A percentile compares a stretch with the other conserved stretches of the same genome.
phyloP scores from a whole-genome alignment of 192 early-diverging fungal species.

The Dispira parvispora region DNA sequence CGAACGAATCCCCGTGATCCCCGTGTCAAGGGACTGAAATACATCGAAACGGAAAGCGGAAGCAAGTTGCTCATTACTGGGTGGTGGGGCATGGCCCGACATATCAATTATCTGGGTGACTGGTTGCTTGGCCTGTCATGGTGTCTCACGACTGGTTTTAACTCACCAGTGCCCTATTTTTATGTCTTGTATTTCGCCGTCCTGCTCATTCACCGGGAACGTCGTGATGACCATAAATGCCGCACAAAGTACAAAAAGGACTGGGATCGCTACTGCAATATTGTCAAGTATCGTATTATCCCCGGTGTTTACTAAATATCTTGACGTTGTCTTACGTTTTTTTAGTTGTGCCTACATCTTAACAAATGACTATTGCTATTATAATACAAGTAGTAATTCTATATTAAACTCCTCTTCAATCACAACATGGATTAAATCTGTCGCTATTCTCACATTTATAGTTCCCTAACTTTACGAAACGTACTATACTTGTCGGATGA shows the following conservation, averaged over 20 bases:
- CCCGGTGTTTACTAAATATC: slow-evolving; percentile 43
- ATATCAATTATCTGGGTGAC: slow-evolving; percentile 93
- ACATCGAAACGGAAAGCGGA: slow-evolving; percentile 68
- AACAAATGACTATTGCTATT: too few species aligned
- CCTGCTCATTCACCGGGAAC: slow-evolving; percentile 73
- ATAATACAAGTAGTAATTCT: too few species aligned
- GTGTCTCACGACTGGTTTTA: slow-evolving; percentile 77
- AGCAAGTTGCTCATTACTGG: slow-evolving; percentile 64
- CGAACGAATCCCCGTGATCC: slow-evolving; percentile 46
- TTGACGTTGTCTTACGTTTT: not conserved
- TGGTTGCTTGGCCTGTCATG: slow-evolving; percentile 84
- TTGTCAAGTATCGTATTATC: slow-evolving; percentile 72
- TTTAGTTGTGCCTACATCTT: too few species aligned
- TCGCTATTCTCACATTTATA: too few species aligned
- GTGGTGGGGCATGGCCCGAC: slow-evolving; percentile 91
- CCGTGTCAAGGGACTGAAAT: slow-evolving; percentile 54
- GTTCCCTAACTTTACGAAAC: too few species aligned
- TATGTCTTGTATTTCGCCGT: slow-evolving; percentile 86
- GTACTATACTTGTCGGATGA: too few species aligned
- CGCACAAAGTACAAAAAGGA: slow-evolving; percentile 82
- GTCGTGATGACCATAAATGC: slow-evolving; percentile 83
- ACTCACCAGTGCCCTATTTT: slow-evolving; percentile 74
- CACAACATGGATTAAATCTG: too few species aligned
- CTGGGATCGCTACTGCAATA: slow-evolving; percentile 72
- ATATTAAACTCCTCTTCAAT: too few species aligned